Evolutionary conservation across 768 basidiomycete genomes (phyloP), one percentile per base, ranked within the genome.

Genomic region (Mycena vitilis): DNA sequence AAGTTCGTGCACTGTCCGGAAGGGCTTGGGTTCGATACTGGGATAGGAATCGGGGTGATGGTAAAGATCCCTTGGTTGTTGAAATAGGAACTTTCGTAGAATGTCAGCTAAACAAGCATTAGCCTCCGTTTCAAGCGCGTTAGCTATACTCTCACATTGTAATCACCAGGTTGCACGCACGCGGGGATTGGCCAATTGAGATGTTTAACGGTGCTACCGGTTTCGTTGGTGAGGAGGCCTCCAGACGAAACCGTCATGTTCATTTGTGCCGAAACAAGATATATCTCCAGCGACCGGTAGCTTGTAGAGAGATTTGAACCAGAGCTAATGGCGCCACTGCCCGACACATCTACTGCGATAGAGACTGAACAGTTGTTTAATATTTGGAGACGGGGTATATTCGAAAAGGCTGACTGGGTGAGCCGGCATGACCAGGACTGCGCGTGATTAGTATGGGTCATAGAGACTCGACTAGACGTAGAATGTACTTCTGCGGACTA

Each of bases 41-140:
- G 73, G 12, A 82, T 70, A 0, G 77, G 75, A 25, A 83, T 69
- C 4, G 80, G 75, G 15, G 81, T 82, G 58, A 83, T 83, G 16
- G 77, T 70, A 57, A 79, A 84, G 66, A 71, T 77, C 10, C 64
- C 71, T 25, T 72, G 60, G 15, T 73, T 72, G 52, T 81, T 73
- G 48, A 79, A 71, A 23, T 68, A 69, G 4, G 79, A 77, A 20
- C 64, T 59, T 59, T 84, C 83, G 62, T 84, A 83, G 52, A 81
- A 74, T 9, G 82, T 83, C 25, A 83, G 67, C 82, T 84, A 56
- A 8, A 57, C 23, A 25, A 52, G 18, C 25, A 15, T 30, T 45
- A 30, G 30, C 22, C 54, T 61, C 22, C 37, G 73, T 25, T 53
- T 11, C 10, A 40, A 25, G 25, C 44, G 42, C 22, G 45, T 23